Evolutionary conservation across 2,329 filamentous ascomycete genomes (phyloP).

Genomic region (Penicillium freii): DNA sequence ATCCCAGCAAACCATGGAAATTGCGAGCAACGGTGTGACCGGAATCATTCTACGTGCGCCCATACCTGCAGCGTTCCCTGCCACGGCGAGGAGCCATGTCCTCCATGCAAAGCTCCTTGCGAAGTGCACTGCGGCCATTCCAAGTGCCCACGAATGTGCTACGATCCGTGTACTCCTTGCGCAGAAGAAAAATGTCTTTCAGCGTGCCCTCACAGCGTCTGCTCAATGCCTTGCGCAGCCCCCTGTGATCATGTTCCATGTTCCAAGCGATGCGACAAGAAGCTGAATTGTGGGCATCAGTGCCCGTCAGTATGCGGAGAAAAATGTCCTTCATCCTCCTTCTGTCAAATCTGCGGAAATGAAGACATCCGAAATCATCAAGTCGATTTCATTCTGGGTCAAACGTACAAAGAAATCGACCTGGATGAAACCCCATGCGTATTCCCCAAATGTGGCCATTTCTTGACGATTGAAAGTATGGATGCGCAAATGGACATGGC

Average conservation of each 20-base stretch:
- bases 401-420: slow-evolving; percentile 57
- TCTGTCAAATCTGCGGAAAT: slow-evolving; percentile 57
- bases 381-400: slow-evolving; percentile 59
- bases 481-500: slow-evolving; percentile 60
- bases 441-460: slow-evolving; percentile 62
- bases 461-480: slow-evolving; percentile 59
- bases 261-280: slow-evolving; percentile 55
- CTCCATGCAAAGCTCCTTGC: slow-evolving; percentile 44
- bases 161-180: slow-evolving; percentile 62
- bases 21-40: slow-evolving; percentile 47
- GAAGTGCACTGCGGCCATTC: slow-evolving; percentile 59
- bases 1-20: slow-evolving; percentile 46
- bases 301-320: slow-evolving; percentile 68
- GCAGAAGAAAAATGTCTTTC: slow-evolving; percentile 55
- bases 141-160: slow-evolving; percentile 55
- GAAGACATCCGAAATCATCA: slow-evolving; percentile 44
- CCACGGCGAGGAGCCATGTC: slow-evolving; percentile 45
- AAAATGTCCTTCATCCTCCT: slow-evolving; percentile 51
- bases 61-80: slow-evolving; percentile 56
- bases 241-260: slow-evolving; percentile 69
- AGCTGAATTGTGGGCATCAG: slow-evolving; percentile 59
- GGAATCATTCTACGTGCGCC: slow-evolving; percentile 54
- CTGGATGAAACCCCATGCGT: slow-evolving; percentile 61
- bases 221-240: slow-evolving; percentile 60
- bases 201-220: slow-evolving; percentile 53